These are phyloP conservation scores for Oryza rufipogon DNA, from an alignment of 176 grass and related monocot genomes.

Conservation along the genomic window DNA sequence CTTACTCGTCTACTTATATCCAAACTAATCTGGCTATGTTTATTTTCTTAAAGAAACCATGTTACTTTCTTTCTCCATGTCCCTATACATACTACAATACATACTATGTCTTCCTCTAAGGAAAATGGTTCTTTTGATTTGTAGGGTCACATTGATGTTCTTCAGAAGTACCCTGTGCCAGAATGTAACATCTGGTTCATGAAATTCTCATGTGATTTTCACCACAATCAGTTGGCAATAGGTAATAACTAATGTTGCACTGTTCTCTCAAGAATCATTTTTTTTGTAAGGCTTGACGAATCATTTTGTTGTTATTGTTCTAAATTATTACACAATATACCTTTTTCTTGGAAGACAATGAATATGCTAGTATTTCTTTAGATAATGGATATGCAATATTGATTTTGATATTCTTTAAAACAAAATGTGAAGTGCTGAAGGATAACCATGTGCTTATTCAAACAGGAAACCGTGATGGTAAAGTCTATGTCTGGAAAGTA, in stretches of 20 bases:
- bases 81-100: conserved; percentile 9
- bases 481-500: conserved; percentile 92
- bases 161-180: conserved; percentile 98
- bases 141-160: conserved; percentile 84
- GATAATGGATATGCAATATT: not conserved
- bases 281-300: not conserved
- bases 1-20: conserved; percentile 1
- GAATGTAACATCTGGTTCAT: conserved; percentile 98
- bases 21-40: conserved; percentile 4
- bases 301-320: not conserved
- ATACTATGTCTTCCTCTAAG: not conserved
- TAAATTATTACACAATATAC: conserved; percentile 21
- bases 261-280: not conserved
- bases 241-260: conserved; percentile 50
- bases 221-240: conserved; percentile 90
- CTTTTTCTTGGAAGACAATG: not conserved
- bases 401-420: not conserved
- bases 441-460: conserved; percentile 23
- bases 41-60: not conserved
- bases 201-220: conserved; percentile 99
- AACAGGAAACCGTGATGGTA: conserved; percentile 91
- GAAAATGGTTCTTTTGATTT: conserved; percentile 28
- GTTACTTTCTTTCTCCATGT: conserved; percentile 24
- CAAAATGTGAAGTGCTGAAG: not conserved
- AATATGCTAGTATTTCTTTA: not conserved